Conservation (phyloP, 345 rosid genomes). For the Citropsis articulata region DNA sequence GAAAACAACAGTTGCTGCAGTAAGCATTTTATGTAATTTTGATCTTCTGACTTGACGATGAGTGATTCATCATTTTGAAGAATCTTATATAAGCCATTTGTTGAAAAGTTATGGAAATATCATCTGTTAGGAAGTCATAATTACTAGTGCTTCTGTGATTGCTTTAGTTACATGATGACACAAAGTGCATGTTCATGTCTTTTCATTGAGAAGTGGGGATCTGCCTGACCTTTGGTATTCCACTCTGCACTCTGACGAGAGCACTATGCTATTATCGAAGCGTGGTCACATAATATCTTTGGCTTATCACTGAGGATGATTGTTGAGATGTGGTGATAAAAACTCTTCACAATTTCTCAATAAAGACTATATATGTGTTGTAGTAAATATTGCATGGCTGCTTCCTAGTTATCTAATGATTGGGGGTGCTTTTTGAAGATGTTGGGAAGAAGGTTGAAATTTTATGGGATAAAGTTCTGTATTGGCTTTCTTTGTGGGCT, state of each 20-base stretch:
- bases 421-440: background rate
- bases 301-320: background rate
- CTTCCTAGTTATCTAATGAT: background rate
- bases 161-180: slow-evolving; percentile 1
- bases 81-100: background rate
- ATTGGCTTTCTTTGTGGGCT: background rate
- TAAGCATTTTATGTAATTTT: slow-evolving; percentile 29
- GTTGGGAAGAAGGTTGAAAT: background rate
- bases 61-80: background rate
- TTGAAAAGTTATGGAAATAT: background rate
- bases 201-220: background rate
- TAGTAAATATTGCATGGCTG: background rate
- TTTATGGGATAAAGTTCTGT: background rate
- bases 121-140: background rate
- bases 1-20: slow-evolving; percentile 97
- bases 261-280: background rate
- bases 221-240: background rate
- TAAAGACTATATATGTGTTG: background rate
- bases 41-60: background rate
- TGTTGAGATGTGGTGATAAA: background rate
- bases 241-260: background rate
- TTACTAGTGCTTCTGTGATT: background rate
- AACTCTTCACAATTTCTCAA: background rate
- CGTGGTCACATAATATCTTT: background rate
- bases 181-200: background rate